Base-by-base conservation (phyloP, 352 stramenopile genomes). In the Phytophthora rubi region DNA sequence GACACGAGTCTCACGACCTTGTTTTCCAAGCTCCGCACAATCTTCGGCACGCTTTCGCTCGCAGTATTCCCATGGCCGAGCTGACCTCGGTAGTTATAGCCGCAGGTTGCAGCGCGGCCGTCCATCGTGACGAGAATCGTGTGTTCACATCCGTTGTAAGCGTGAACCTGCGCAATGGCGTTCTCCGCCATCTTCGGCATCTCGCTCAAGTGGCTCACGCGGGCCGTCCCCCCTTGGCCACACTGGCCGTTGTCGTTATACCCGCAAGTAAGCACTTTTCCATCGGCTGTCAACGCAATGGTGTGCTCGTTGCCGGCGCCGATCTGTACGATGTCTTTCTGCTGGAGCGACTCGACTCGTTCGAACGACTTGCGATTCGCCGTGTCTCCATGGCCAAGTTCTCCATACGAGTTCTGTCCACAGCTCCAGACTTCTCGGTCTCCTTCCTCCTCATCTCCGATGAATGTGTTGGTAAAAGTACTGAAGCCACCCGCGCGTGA, bases 191-290 rank as follows among this genome's bases (percentile, higher is more conserved):
- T 64, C 44, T 90, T 92, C 3, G 82, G 75, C 0, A 98, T 70
- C 15, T 91, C 76, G 0, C 84, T 96, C 32, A 98, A 79, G 28
- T 84, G 65, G 33, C 73, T 79, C 6, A 98, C 81, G 15, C 93
- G 79, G 12, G 90, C 85, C 3, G 89, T 97, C 10, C 82, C 85
- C 6, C 92, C 93, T 35, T 94, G 89, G 8, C 93, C 94, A 63
- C 94, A 98, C 65, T 98, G 94, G 0, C 94, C 94, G 59, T 98
- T 98, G 67, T 98, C 94, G 59, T 98, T 98, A 79, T 98, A 98
- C 3, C 94, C 94, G 30, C 90, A 96, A 4, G 89, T 97, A 18
- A 92, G 91, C 4, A 97, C 86, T 30, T 76, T 81, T 8, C 93
- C 92, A 59, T 94, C 82, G 0, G 57, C 53, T 30, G 85, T 89